Conservation (phyloP, 257 asterid species). For the Solanum chiquidenum region DNA sequence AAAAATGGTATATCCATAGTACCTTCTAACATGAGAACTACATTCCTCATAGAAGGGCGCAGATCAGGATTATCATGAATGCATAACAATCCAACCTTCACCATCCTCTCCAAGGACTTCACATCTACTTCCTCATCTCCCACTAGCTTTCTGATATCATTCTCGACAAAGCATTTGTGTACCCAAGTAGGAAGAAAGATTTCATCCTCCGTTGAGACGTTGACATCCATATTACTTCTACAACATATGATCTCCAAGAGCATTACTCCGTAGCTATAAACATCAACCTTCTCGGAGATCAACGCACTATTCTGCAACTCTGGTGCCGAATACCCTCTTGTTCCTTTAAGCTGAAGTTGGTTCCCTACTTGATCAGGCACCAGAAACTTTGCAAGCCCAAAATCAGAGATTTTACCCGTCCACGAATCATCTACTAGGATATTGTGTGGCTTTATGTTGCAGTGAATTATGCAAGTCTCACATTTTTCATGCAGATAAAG, state of each 20-base stretch:
- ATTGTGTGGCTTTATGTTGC: constrained; percentile 58
- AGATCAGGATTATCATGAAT: constrained; percentile 13
- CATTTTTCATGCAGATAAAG: constrained; percentile 53
- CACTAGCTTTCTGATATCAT: not conserved
- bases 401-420: constrained; percentile 5
- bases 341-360: not conserved
- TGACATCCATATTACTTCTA: constrained; percentile 2
- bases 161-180: not conserved
- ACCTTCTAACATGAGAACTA: constrained; percentile 21
- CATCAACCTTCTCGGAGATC: constrained; percentile 17
- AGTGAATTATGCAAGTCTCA: constrained; percentile 46
- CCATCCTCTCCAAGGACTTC: constrained; percentile 7
- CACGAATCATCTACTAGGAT: constrained; percentile 34
- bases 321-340: constrained; percentile 17
- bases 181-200: constrained; percentile 8
- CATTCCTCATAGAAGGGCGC: constrained; percentile 14
- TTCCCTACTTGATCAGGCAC: constrained; percentile 1
- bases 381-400: not conserved
- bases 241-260: constrained; percentile 17
- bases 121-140: constrained; percentile 13
- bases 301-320: constrained; percentile 3
- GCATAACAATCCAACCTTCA: constrained; percentile 18
- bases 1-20: constrained; percentile 10
- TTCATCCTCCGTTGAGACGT: constrained; percentile 1
- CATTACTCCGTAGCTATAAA: constrained; percentile 13